Conservation (phyloP, 2,329 filamentous ascomycete genomes). For the Arachnopeziza araneosa region DNA sequence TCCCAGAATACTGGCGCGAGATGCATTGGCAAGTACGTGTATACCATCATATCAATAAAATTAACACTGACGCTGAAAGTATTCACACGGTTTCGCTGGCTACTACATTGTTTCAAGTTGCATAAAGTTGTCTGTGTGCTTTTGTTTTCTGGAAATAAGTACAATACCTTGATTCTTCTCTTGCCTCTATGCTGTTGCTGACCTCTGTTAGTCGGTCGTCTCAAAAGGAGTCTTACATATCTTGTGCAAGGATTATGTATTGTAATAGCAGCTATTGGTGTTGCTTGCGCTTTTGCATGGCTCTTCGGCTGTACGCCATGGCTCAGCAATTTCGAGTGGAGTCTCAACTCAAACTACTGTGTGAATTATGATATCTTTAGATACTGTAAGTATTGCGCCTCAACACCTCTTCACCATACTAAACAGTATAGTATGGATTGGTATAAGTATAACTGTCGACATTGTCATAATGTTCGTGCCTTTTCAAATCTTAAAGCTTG, state of each 20-base stretch:
- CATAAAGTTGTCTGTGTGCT: constrained; percentile 29
- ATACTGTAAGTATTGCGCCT: constrained; percentile 19
- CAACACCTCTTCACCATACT: not conserved
- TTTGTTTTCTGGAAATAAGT: constrained; percentile 28
- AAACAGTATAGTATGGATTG: constrained; percentile 23
- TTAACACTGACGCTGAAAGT: constrained; percentile 6
- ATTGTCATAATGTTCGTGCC: constrained; percentile 24
- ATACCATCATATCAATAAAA: not conserved
- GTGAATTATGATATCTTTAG: constrained; percentile 27
- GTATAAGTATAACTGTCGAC: constrained; percentile 26
- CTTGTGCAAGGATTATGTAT: constrained; percentile 21
- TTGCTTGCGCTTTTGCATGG: constrained; percentile 19
- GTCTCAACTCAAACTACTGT: constrained; percentile 17
- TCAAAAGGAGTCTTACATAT: constrained; percentile 10
- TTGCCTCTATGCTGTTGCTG: not conserved
- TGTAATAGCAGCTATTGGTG: constrained; percentile 23
- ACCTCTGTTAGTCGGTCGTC: not conserved
- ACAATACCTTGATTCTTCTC: constrained; percentile 4
- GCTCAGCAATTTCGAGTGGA: constrained; percentile 25
- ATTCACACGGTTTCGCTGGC: constrained; percentile 23
- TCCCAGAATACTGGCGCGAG: constrained; percentile 19
- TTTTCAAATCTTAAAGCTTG: constrained; percentile 20
- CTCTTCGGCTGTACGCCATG: constrained; percentile 25
- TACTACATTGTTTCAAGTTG: constrained; percentile 26
- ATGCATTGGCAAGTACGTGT: constrained; percentile 24